These are phyloP conservation scores for Ambrosia artemisiifolia DNA, from an alignment of 129 eudicot species.

Conservation along the genomic window DNA sequence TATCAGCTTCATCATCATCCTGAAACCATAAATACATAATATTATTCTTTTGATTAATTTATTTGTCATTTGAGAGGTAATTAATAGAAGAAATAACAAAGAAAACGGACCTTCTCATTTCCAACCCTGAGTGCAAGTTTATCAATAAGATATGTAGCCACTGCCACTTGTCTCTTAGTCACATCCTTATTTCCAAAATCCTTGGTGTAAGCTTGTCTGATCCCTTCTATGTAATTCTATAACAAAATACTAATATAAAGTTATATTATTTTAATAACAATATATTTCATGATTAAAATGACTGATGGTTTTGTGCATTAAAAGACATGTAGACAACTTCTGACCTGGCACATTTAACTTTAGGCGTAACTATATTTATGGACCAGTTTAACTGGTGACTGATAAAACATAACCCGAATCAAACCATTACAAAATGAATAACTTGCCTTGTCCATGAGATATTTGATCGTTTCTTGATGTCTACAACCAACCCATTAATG, in stretches of 20 bases:
- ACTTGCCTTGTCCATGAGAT: no score
- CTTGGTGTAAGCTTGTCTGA: conserved; percentile 70
- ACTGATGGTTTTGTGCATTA: no score
- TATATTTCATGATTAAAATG: not conserved
- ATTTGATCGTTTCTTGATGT: no score
- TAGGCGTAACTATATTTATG: not conserved
- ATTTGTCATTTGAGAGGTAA: conserved; percentile 1
- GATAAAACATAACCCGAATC: no score
- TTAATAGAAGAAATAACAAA: not conserved
- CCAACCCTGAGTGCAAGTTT: conserved; percentile 96
- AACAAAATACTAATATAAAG: not conserved
- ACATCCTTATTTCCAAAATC: conserved; percentile 66
- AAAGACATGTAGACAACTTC: not conserved
- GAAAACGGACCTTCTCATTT: conserved; percentile 67
- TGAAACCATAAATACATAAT: no score
- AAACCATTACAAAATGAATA: no score
- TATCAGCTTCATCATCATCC: no score
- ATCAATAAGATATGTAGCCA: conserved; percentile 91
- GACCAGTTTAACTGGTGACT: no score
- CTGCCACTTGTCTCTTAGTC: conserved; percentile 80
- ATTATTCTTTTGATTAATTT: no score
- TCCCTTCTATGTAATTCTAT: conserved; percentile 64
- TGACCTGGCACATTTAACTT: not conserved
- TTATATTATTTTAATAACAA: not conserved
- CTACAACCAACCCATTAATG: no score